Conservation (phyloP, 805 yeast genomes). For the Candida corydali region DNA sequence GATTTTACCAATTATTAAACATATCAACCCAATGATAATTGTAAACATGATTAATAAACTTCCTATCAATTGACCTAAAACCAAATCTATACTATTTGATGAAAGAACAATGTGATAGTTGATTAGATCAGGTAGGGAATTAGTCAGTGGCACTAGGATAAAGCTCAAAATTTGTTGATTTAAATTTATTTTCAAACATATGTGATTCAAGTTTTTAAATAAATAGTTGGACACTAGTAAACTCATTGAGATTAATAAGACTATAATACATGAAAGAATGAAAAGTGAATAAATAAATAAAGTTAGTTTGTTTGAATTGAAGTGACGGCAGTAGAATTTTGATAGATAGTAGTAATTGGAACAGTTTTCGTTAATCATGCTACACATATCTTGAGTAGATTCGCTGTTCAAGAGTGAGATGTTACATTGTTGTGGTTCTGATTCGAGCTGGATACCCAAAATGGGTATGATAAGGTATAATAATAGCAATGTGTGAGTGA, state of each 20-base stretch:
- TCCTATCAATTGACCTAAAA: constrained; percentile 37
- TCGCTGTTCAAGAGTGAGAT: neutral
- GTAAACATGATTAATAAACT: constrained; percentile 29
- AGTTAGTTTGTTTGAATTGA: constrained; percentile 10
- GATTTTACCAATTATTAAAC: constrained; percentile 20
- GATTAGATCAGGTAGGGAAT: constrained; percentile 35
- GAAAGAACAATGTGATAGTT: constrained; percentile 29
- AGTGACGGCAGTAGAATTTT: constrained; percentile 23
- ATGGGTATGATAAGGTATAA: neutral
- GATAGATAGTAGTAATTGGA: constrained; percentile 24
- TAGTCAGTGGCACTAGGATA: constrained; percentile 32
- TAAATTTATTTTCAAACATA: constrained; percentile 20
- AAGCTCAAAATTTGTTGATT: constrained; percentile 29
- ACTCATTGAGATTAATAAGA: constrained; percentile 25
- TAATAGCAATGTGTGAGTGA: neutral
- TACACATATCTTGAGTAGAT: constrained; percentile 11
- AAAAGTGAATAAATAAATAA: constrained; percentile 9
- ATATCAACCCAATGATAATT: constrained; percentile 30
- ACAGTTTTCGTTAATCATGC: constrained; percentile 16
- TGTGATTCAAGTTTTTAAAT: constrained; percentile 24
- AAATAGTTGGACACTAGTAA: constrained; percentile 32
- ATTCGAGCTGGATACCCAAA: neutral
- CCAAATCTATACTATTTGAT: constrained; percentile 26
- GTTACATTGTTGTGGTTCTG: constrained; percentile 1
- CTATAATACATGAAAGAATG: constrained; percentile 15